Conservation (phyloP, 148 eudicot species). For the Chenopodium album region DNA sequence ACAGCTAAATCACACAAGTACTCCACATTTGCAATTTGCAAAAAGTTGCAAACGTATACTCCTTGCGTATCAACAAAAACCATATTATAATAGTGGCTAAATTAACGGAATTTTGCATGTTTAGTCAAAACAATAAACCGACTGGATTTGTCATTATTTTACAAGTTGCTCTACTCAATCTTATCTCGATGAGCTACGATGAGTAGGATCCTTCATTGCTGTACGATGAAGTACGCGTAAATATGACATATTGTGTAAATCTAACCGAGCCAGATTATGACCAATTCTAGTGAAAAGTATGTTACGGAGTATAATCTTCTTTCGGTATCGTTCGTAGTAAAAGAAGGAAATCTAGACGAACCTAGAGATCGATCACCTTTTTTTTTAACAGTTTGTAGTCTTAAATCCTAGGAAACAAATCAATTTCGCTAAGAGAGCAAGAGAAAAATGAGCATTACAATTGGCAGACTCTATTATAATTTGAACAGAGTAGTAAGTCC, state of each 20-base stretch:
- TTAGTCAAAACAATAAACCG: background rate
- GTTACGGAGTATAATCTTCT: background rate
- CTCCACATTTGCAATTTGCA: too few species aligned
- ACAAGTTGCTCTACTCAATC: background rate
- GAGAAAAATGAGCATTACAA: background rate
- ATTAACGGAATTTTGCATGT: background rate
- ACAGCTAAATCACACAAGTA: too few species aligned
- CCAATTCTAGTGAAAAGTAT: background rate
- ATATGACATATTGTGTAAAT: background rate
- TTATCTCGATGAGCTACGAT: background rate
- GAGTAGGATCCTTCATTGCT: background rate
- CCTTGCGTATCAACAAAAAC: too few species aligned
- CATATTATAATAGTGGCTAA: background rate
- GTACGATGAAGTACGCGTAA: too few species aligned
- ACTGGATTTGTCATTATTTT: background rate
- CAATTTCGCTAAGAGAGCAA: background rate
- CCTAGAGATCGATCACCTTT: too few species aligned
- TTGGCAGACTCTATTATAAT: background rate
- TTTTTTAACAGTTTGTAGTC: background rate
- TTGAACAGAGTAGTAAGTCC: conserved; percentile 1
- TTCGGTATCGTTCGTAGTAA: background rate
- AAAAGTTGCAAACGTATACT: too few species aligned
- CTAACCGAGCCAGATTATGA: background rate
- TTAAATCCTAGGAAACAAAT: background rate
- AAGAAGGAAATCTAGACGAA: background rate